phyloP scores from a whole-genome alignment of 495 filamentous ascomycete genomes.

The Paragyromitra xinjiangensis region DNA sequence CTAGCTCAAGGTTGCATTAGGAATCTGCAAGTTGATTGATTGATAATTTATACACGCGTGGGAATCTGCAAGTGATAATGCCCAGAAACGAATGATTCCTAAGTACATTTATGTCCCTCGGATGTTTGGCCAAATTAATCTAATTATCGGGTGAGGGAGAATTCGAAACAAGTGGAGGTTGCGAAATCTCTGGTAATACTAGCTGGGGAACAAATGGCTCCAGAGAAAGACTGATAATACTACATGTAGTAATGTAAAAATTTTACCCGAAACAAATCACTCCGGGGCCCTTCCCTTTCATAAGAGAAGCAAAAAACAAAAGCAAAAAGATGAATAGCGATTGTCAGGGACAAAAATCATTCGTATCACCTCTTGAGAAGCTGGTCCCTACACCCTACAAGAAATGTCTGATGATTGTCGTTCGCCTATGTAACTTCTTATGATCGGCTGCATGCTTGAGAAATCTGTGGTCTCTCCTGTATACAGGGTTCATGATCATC shows the following conservation, averaged over 20 bases:
- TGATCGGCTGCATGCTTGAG: not conserved
- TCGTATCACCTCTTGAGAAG: not conserved
- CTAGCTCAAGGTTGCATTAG: not conserved
- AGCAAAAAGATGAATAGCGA: not conserved
- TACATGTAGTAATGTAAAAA: not conserved
- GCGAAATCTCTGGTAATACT: not conserved
- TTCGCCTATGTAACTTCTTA: not conserved
- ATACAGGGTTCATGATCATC: not conserved
- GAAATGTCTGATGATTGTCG: not conserved
- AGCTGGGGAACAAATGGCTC: not conserved
- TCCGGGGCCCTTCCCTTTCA: too few species aligned
- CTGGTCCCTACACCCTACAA: not conserved
- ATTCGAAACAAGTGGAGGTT: not conserved
- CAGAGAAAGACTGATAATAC: not conserved
- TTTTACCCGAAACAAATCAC: not conserved
- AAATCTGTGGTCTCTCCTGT: not conserved
- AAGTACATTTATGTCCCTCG: not conserved
- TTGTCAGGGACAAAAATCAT: not conserved
- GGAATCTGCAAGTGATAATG: not conserved
- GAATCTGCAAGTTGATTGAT: too few species aligned
- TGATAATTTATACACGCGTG: too few species aligned
- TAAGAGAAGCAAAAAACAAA: not conserved
- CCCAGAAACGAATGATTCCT: not conserved
- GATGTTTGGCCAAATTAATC: not conserved
- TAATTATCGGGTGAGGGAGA: not conserved